Percentiles rank a stretch among this genome's conserved stretches.
Evolutionary conservation across 1,284 basidiomycete species (phyloP).

Genomic region (Wallemia mellicola): DNA sequence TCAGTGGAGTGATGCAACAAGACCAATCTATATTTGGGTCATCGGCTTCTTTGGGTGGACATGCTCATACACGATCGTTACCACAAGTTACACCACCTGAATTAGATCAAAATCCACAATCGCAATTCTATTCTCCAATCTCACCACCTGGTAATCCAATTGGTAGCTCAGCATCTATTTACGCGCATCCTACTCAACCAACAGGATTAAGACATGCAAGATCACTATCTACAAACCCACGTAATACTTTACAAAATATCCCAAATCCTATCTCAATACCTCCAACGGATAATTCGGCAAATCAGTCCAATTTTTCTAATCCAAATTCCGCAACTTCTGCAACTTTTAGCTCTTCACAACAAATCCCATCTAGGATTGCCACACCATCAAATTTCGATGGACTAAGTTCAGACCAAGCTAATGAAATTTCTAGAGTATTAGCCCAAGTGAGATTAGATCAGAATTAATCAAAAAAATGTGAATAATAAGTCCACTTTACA

Average conservation of each 20-base stretch:
- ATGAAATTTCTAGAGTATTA: neutral
- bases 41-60: neutral
- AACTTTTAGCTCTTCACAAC: neutral
- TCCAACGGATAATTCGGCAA: neutral
- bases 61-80: neutral
- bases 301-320: neutral
- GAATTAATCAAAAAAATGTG: neutral
- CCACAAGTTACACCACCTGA: neutral
- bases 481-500: neutral
- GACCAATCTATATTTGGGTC: neutral
- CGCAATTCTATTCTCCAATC: neutral
- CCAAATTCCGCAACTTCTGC: neutral
- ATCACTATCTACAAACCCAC: neutral
- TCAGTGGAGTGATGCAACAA: neutral
- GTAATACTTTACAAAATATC: neutral
- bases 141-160: neutral
- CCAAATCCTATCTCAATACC: constrained; percentile 1
- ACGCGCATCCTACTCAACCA: neutral
- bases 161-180: neutral
- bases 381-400: neutral
- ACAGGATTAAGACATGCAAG: neutral
- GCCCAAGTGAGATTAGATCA: neutral
- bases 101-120: neutral
- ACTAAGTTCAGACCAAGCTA: neutral
- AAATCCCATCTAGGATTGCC: neutral